phyloP scores from a whole-genome alignment of 2,329 filamentous ascomycete genomes.

The Fusarium nygamai region DNA sequence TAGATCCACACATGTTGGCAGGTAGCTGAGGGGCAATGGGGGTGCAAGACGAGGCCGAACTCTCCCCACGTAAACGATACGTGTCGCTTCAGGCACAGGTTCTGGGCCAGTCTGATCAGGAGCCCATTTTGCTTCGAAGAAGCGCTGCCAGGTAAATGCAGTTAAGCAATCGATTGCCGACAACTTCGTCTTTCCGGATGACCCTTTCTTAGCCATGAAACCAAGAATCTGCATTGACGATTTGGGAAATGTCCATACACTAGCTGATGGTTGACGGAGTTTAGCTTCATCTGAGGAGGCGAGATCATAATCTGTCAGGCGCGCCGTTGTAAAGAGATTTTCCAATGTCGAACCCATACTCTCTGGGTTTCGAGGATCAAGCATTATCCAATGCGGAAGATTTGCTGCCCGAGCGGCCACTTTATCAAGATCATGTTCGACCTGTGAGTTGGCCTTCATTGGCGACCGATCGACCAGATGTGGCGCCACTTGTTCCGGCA shows the following conservation, averaged over 20 bases:
- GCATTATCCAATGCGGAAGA: background rate
- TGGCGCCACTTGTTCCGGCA: background rate
- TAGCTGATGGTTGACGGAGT: background rate
- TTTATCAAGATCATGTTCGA: background rate
- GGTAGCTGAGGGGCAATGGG: background rate
- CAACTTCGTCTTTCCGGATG: background rate
- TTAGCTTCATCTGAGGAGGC: background rate
- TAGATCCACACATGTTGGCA: background rate
- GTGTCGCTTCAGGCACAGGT: background rate
- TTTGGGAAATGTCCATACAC: background rate
- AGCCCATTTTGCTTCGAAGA: background rate
- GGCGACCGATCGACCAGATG: background rate
- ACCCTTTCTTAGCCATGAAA: background rate
- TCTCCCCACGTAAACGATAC: background rate
- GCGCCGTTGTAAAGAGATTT: background rate
- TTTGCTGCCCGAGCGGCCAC: background rate
- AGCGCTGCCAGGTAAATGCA: background rate
- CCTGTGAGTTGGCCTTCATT: background rate
- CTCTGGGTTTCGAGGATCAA: background rate
- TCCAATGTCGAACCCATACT: background rate
- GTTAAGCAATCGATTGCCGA: background rate
- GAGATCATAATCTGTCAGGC: background rate
- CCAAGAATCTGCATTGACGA: background rate
- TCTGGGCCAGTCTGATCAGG: background rate
- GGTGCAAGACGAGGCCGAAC: background rate